These are phyloP conservation scores for Hortaea werneckii DNA, from an alignment of 2,329 filamentous ascomycete genomes.

Conservation along the genomic window DNA sequence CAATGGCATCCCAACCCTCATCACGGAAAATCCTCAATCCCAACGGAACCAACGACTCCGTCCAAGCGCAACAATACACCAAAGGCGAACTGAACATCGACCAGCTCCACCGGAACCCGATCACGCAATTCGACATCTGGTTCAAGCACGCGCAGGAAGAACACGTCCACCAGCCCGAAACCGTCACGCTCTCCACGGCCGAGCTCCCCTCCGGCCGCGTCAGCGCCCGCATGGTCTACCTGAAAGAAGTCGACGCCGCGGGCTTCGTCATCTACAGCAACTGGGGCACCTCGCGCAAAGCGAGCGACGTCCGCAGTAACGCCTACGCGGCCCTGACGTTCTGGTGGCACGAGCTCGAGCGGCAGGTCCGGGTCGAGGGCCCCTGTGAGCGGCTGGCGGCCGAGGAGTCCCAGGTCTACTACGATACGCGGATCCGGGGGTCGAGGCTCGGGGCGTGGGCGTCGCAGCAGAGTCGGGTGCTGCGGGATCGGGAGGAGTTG, in stretches of 20 bases:
- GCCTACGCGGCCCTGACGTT: conserved; percentile 75
- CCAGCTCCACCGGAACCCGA: conserved; percentile 56
- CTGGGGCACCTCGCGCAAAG: conserved; percentile 66
- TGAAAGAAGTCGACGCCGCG: conserved; percentile 78
- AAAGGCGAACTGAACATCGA: conserved; percentile 50
- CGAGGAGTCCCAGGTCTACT: conserved; percentile 63
- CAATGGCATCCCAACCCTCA: conserved; percentile 15
- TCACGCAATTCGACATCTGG: conserved; percentile 82
- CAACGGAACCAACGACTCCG: conserved; percentile 45
- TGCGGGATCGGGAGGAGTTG: conserved; percentile 60
- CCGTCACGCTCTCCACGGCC: conserved; percentile 79
- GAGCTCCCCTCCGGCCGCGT: conserved; percentile 74
- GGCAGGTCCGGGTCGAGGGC: conserved; percentile 87
- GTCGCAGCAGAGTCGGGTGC: conserved; percentile 72
- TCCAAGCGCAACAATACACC: conserved; percentile 68
- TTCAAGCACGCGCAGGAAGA: conserved; percentile 61
- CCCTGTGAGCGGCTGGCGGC: conserved; percentile 52
- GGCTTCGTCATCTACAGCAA: conserved; percentile 94
- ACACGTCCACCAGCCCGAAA: conserved; percentile 67
- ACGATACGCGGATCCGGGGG: conserved; percentile 59
- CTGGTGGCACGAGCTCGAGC: conserved; percentile 76
- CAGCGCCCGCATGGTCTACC: conserved; percentile 76
- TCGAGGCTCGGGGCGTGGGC: conserved; percentile 88
- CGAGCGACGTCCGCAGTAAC: conserved; percentile 60
- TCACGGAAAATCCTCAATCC: conserved; percentile 50